Conservation (phyloP, 2,329 filamentous ascomycete genomes). For the Cordyceps fumosorosea region DNA sequence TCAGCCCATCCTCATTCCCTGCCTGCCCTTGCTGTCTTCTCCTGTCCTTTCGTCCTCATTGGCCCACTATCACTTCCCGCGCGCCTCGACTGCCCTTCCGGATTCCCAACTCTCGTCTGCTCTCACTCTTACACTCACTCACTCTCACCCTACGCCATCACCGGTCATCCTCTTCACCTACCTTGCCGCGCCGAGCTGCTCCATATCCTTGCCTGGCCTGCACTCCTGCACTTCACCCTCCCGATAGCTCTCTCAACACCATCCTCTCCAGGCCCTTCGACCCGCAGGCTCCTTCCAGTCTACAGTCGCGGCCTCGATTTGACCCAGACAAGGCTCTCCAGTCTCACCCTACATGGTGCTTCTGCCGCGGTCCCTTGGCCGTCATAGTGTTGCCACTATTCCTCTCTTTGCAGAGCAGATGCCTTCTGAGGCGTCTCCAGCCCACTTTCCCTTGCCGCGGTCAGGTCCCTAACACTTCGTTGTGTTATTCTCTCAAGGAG, state of each 20-base stretch:
- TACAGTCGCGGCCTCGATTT: neutral
- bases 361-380: neutral
- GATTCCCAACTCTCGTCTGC: slow-evolving; percentile 9
- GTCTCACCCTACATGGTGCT: neutral
- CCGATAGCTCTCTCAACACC: slow-evolving; percentile 3
- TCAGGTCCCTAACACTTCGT: neutral
- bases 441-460: neutral
- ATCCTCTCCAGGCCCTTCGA: neutral
- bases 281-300: neutral
- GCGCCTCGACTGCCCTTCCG: slow-evolving; percentile 7
- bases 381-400: neutral
- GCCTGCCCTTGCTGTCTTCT: neutral
- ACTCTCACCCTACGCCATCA: neutral
- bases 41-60: slow-evolving; percentile 5
- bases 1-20: neutral
- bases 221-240: neutral
- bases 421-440: neutral
- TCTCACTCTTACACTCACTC: neutral
- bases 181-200: neutral
- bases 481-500: neutral
- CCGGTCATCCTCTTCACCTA: neutral
- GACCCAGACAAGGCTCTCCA: neutral
- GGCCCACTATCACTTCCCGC: slow-evolving; percentile 6
- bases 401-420: neutral
- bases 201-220: slow-evolving; percentile 4